A percentile compares a stretch with the other conserved stretches of the same genome.
Conservation (phyloP, 2,329 filamentous ascomycete species). For the Capronia americana region DNA sequence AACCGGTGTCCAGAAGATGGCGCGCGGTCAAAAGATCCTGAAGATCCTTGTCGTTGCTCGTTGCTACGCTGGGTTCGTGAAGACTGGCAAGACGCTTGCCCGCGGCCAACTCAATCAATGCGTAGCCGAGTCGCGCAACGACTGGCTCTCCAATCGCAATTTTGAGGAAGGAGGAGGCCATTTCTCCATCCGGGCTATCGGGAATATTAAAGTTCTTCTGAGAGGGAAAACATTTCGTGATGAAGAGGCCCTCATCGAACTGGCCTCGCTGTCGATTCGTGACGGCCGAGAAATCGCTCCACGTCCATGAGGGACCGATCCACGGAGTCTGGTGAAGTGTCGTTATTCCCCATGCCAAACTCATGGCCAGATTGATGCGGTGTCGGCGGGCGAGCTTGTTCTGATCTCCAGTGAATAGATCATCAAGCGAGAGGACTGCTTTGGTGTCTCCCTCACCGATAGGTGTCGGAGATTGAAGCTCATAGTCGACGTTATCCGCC, state of each 20-base stretch:
- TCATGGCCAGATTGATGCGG: not conserved
- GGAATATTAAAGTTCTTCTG: not conserved
- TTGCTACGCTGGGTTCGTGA: not conserved
- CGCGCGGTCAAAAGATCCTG: not conserved
- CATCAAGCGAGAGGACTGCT: not conserved
- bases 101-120: not conserved
- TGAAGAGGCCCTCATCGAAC: constrained; percentile 4
- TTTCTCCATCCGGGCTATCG: not conserved
- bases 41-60: not conserved
- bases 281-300: constrained; percentile 8
- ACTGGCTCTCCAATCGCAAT: not conserved
- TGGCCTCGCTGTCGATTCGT: constrained; percentile 7
- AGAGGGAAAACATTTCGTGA: not conserved
- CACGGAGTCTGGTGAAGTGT: not conserved
- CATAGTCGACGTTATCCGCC: not conserved
- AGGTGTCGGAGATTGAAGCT: not conserved
- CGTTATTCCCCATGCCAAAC: not conserved
- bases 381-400: not conserved
- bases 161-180: not conserved
- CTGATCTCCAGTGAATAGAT: not conserved
- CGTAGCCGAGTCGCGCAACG: not conserved
- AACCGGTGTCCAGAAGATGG: not conserved
- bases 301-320: not conserved
- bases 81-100: not conserved
- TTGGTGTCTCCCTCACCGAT: not conserved